Conservation (phyloP, 2,329 filamentous ascomycete genomes). For the Bipolaris oryzae region DNA sequence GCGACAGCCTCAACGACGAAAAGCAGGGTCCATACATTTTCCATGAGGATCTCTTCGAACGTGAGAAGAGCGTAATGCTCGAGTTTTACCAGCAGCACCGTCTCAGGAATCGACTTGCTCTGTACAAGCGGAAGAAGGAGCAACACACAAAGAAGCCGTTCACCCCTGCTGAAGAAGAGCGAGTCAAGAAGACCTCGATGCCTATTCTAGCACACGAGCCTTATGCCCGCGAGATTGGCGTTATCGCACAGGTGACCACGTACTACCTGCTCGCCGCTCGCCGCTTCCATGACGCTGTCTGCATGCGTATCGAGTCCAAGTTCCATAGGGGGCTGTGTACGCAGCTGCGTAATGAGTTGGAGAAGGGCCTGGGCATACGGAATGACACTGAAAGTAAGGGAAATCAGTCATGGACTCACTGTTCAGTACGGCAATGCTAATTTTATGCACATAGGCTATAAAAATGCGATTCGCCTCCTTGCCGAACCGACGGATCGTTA, state of each 20-base stretch:
- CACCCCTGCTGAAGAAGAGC: slow-evolving; percentile 34
- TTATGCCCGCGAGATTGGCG: slow-evolving; percentile 65
- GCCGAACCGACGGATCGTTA: slow-evolving; percentile 20
- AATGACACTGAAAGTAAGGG: slow-evolving; percentile 19
- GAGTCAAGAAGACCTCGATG: slow-evolving; percentile 23
- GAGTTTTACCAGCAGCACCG: slow-evolving; percentile 35
- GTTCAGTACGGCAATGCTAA: too few relatives aligned
- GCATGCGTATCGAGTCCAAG: slow-evolving; percentile 47
- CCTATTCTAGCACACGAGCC: slow-evolving; percentile 60
- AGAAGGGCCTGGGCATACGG: slow-evolving; percentile 27
- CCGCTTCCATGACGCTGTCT: slow-evolving; percentile 65
- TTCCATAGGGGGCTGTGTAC: slow-evolving; percentile 37
- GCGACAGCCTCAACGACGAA: slow-evolving; percentile 41
- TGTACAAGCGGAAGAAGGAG: slow-evolving; percentile 35
- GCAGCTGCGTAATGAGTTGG: slow-evolving; percentile 34
- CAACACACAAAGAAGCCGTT: slow-evolving; percentile 18
- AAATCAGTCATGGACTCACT: too few relatives aligned
- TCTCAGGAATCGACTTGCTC: slow-evolving; percentile 29
- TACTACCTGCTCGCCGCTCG: slow-evolving; percentile 72
- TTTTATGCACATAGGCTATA: slow-evolving; percentile 1
- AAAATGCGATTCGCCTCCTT: slow-evolving; percentile 20
- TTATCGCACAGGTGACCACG: slow-evolving; percentile 67
- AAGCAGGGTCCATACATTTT: slow-evolving; percentile 46
- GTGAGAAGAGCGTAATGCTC: slow-evolving; percentile 22
- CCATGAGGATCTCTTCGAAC: slow-evolving; percentile 26